These are phyloP conservation scores for Trichocomaceae sp. DNA, from an alignment of 2,329 filamentous ascomycete genomes.

Conservation along the genomic window DNA sequence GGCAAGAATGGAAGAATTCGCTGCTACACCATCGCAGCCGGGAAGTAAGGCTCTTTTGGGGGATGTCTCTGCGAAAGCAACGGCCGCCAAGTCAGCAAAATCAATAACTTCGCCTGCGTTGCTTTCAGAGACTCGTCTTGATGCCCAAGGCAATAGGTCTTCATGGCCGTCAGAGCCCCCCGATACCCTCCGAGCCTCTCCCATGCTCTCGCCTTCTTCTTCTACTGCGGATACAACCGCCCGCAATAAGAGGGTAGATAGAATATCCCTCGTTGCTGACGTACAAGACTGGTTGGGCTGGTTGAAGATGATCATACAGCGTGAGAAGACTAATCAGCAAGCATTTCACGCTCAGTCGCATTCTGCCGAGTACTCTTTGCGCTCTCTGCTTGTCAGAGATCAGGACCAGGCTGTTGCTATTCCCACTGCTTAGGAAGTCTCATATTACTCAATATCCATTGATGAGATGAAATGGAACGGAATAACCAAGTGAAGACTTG, in stretches of 20 bases:
- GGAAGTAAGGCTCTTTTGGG: slow-evolving; percentile 27
- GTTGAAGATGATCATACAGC: slow-evolving; percentile 24
- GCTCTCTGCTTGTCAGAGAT: slow-evolving; percentile 30
- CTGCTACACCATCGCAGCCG: slow-evolving; percentile 22
- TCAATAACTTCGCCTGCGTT: slow-evolving; percentile 32
- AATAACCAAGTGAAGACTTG: too few relatives aligned
- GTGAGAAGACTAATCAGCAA: slow-evolving; percentile 14
- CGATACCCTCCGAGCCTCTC: slow-evolving; percentile 11
- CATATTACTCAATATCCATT: neutral
- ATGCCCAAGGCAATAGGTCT: slow-evolving; percentile 28
- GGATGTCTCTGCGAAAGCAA: slow-evolving; percentile 10
- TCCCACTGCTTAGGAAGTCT: slow-evolving; percentile 2
- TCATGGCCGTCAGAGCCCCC: slow-evolving; percentile 14
- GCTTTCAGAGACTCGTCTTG: slow-evolving; percentile 34
- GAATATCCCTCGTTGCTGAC: slow-evolving; percentile 21
- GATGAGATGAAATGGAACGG: too few relatives aligned
- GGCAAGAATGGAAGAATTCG: slow-evolving; percentile 20
- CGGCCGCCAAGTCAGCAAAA: slow-evolving; percentile 14
- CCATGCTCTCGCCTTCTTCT: neutral
- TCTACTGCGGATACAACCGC: neutral
- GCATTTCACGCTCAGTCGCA: slow-evolving; percentile 12
- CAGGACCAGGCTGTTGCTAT: slow-evolving; percentile 10
- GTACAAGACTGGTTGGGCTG: slow-evolving; percentile 31
- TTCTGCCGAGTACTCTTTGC: slow-evolving; percentile 32
- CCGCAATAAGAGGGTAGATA: slow-evolving; percentile 8